Base-by-base conservation (phyloP, 2,329 filamentous ascomycete species). In the Diaporthe destruens region DNA sequence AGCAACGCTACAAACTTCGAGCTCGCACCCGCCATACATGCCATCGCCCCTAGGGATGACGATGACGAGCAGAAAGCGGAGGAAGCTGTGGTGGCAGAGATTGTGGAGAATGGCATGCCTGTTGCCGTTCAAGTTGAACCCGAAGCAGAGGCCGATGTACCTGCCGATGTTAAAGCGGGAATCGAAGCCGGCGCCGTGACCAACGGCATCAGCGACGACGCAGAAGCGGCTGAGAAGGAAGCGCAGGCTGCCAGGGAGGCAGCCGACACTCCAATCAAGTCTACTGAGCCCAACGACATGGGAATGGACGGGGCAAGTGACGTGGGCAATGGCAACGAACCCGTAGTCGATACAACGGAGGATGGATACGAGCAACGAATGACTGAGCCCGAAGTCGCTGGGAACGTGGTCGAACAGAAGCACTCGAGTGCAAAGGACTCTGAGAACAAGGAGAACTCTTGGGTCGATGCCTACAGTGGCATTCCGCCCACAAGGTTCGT, bases 21-120 rank as follows among this genome's bases (percentile, higher is more conserved):
- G 79, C 89, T 95, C 65, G 93, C 92, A 7, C 94, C 94, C 7
- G 88, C 92, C 8, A 85, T 98, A 71, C 95, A 94, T 75, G 93
- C 96, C 1, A 94, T 98, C 69, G 96, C 96, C 16, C 94, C 93
- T 6, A 90, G 96, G 47, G 95, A 97, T 74, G 95, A 94, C 29
- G 90, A 92, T 8, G 89, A 89, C 14, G 84, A 85, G 36, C 75
- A 77, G 6, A 85, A 85, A 72, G 75, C 81, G 7, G 77, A 77
- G 3, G 80, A 82, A 25, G 74, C 76, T 14, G 77, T 80, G 3
- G 42, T 74, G 16, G 80, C 76, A 36, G 77, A 79, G 55, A 76
- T 78, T 16, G 76, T 81, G 42, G 77, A 77, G 6, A 80, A 82
- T 23, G 81, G 80, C 42, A 77, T 80, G 23, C 78, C 78, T 34